These are phyloP conservation scores for Fonsecaea nubica DNA, from an alignment of 2,329 filamentous ascomycete species.

Conservation along the genomic window DNA sequence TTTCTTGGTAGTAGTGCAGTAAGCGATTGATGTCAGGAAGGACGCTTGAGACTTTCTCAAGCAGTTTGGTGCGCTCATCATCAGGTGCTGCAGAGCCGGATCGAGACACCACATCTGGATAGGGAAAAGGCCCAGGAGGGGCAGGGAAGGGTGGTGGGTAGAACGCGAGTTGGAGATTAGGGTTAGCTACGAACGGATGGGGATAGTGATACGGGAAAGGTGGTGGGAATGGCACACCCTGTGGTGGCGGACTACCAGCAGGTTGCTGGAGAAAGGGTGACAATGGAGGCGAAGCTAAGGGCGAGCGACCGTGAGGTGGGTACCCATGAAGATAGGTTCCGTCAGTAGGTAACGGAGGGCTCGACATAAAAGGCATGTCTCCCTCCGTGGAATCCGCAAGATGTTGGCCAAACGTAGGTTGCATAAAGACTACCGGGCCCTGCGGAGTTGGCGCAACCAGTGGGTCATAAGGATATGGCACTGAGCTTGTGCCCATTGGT, in stretches of 20 bases:
- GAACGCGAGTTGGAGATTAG: constrained; percentile 24
- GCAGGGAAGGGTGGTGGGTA: constrained; percentile 26
- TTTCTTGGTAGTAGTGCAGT: constrained; percentile 57
- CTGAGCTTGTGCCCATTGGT: neutral
- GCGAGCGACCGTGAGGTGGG: constrained; percentile 18
- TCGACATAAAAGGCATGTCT: constrained; percentile 47
- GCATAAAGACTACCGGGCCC: constrained; percentile 19
- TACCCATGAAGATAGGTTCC: constrained; percentile 8
- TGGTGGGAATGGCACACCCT: constrained; percentile 18
- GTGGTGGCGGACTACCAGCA: constrained; percentile 29
- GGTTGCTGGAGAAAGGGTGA: constrained; percentile 34
- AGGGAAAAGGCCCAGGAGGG: constrained; percentile 12
- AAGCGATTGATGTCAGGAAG: constrained; percentile 56
- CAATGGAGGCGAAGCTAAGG: constrained; percentile 30
- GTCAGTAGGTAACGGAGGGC: constrained; percentile 28
- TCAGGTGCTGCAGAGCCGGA: constrained; percentile 28
- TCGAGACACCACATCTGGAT: constrained; percentile 23
- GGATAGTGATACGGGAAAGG: constrained; percentile 30
- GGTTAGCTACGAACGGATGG: constrained; percentile 20
- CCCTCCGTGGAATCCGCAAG: constrained; percentile 43
- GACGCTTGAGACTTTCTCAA: constrained; percentile 52
- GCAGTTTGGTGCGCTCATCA: constrained; percentile 30
- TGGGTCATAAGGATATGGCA: constrained; percentile 4
- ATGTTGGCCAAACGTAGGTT: constrained; percentile 20
- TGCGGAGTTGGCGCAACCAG: neutral